Conservation (phyloP, 2,329 filamentous ascomycete species). For the Phyllosticta paracitricarpa region DNA sequence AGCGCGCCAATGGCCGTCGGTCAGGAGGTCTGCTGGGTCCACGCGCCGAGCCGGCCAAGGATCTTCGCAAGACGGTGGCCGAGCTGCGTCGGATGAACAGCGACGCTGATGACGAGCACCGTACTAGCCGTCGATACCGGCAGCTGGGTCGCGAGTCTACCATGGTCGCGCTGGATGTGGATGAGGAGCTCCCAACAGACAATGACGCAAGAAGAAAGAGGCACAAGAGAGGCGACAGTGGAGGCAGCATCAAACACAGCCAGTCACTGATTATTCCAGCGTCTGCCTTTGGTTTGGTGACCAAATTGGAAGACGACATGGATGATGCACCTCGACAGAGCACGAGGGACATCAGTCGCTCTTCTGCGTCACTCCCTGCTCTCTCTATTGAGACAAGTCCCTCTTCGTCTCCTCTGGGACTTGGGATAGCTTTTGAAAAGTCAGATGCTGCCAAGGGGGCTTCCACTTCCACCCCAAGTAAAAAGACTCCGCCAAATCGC, state of each 20-base stretch:
- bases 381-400: neutral
- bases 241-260: neutral
- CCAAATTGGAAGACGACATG: neutral
- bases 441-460: neutral
- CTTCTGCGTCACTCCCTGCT: neutral
- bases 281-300: neutral
- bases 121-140: conserved; percentile 24
- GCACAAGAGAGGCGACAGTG: neutral
- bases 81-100: conserved; percentile 29
- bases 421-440: neutral
- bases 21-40: conserved; percentile 17
- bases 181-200: neutral
- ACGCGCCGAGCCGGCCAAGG: conserved; percentile 19
- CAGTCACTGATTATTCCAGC: neutral
- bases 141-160: conserved; percentile 29
- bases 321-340: neutral
- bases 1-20: neutral
- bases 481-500: neutral
- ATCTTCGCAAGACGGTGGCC: conserved; percentile 23
- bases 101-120: conserved; percentile 16
- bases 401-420: neutral
- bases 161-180: neutral
- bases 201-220: neutral
- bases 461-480: neutral
- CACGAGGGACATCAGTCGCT: neutral